phyloP scores from a whole-genome alignment of 148 eudicot genomes.

The Rhododendron ferrugineum region DNA sequence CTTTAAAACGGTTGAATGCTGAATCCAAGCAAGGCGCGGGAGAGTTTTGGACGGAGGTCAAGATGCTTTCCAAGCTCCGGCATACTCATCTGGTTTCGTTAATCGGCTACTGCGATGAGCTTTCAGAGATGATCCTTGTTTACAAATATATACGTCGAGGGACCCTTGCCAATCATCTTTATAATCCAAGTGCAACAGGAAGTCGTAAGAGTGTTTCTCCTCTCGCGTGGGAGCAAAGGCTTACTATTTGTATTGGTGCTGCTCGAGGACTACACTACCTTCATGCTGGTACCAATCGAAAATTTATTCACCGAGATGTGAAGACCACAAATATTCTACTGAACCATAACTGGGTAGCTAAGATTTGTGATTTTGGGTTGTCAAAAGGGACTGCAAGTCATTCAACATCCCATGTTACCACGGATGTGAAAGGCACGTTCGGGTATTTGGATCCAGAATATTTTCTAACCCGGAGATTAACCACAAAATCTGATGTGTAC shows the following conservation, averaged over 20 bases:
- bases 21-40: not conserved
- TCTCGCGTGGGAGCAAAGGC: not conserved
- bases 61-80: not conserved
- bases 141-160: not conserved
- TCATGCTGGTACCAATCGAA: not conserved
- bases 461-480: not conserved
- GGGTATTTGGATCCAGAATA: not conserved
- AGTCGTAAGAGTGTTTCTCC: not conserved
- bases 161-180: not conserved
- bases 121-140: not conserved
- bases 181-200: not conserved
- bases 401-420: not conserved
- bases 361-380: not conserved
- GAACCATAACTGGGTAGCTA: not conserved
- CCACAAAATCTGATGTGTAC: not conserved
- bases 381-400: not conserved
- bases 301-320: not conserved
- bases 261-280: not conserved
- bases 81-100: not conserved
- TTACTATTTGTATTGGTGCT: not conserved
- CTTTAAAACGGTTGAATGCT: not conserved
- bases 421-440: not conserved
- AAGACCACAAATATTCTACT: not conserved
- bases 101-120: not conserved
- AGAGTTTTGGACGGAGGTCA: not conserved